A percentile compares a stretch with the other conserved stretches of the same genome.
Evolutionary conservation across 805 yeast genomes (phyloP).

Genomic region (Kodamaea kaohsiungensis): DNA sequence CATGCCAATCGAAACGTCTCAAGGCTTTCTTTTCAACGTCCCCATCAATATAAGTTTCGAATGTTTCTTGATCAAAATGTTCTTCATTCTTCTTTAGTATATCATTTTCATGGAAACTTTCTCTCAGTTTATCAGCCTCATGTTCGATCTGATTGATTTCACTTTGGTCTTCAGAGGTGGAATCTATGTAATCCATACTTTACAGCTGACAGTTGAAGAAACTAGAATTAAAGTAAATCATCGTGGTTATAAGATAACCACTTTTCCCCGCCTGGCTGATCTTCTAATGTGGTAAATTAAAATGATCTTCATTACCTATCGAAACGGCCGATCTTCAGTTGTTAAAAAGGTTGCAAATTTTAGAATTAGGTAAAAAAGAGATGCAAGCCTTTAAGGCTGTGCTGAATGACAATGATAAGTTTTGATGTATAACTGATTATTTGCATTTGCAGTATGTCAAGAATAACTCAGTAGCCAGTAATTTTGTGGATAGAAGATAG

Average conservation of each 20-base stretch:
- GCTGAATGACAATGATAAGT: too few species aligned
- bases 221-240: too few species aligned
- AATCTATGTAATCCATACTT: background rate
- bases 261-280: background rate
- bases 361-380: background rate
- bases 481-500: too few species aligned
- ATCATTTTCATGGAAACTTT: background rate
- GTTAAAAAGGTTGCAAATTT: background rate
- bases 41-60: slow-evolving; percentile 4
- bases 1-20: slow-evolving; percentile 2
- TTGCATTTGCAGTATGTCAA: too few species aligned
- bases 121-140: background rate
- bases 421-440: too few species aligned
- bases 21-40: slow-evolving; percentile 7
- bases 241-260: background rate
- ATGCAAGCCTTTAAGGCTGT: too few species aligned
- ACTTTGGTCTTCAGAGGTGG: too few species aligned
- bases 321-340: too few species aligned
- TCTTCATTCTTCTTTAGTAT: background rate
- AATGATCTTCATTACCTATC: background rate
- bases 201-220: too few species aligned
- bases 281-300: background rate
- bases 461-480: too few species aligned
- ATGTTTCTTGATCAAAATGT: slow-evolving; percentile 2
- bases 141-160: background rate